Base-by-base conservation (phyloP, 306 rosid species). In the Parietaria judaica region DNA sequence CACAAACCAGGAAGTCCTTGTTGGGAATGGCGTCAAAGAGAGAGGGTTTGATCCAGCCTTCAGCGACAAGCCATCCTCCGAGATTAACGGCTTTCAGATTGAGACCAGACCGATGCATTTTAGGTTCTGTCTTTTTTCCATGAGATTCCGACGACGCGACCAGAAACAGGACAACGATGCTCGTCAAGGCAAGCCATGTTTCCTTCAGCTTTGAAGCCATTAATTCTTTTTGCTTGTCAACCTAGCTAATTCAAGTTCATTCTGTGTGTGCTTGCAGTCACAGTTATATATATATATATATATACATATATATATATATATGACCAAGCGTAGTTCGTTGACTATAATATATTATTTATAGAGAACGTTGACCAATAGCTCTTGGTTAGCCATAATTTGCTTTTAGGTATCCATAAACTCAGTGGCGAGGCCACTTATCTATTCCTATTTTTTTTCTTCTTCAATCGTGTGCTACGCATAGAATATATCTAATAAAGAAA, bases 11-110 rank as follows among this genome's bases (percentile, higher is more conserved):
- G 57, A 86, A 74, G 59, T 89, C 95, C 51, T 83, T 89, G 72
- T 86, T 86, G 56, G 85, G 85, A 56, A 89, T 86, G 55, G 76
- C 89, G 56, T 86, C 91, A 13, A 89, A 86, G 36, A 89, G 91
- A 59, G 88, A 79, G 65, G 95, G 96, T 71, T 86, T 80, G 3
- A 89, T 89, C 96, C 95, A 89, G 64, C 95, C 96, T 74, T 89
- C 96, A 5, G 88, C 80, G 5, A 86, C 89, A 1, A 89, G 72
- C 95, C 96, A 89, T 23, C 95, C 95, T 46, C 96, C 96, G 1
- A 89, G 68, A 64, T 78, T 86, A 47, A 89, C 95, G 7, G 95
- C 86, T 72, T 11, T 86, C 10, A 83, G 13, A 46, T 46, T 7
- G 1, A 8, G 61, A 51, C 44, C 31, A 66, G 69, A 69, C 12